Percentiles rank a stretch among this genome's conserved stretches.
phyloP scores from a whole-genome alignment of 257 asterid species.

The Solanum tarapatanum region DNA sequence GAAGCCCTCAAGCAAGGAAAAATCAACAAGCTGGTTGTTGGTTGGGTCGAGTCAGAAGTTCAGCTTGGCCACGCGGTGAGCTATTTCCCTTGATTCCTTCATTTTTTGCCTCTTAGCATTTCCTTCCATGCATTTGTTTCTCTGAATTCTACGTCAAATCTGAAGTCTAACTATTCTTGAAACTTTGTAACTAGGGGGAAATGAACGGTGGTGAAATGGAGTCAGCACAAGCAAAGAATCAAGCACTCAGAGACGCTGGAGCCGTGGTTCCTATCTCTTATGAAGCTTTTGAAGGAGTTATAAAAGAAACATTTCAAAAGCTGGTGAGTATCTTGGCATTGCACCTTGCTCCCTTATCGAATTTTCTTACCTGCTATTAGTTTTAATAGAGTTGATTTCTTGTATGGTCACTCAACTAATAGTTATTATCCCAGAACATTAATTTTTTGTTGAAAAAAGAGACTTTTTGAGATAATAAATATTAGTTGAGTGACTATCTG shows the following conservation, averaged over 20 bases:
- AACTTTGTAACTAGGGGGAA: too few species aligned
- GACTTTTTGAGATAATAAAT: background rate
- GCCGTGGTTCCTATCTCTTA: slow-evolving; percentile 92
- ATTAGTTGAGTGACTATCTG: background rate
- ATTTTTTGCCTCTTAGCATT: background rate
- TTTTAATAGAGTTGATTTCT: background rate
- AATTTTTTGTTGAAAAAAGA: background rate
- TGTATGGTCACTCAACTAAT: background rate
- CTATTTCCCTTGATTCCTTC: background rate
- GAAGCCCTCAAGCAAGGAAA: slow-evolving; percentile 95
- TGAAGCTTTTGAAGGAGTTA: slow-evolving; percentile 77
- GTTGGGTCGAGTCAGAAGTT: slow-evolving; percentile 99
- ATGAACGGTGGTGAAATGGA: slow-evolving; percentile 16
- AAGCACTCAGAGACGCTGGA: slow-evolving; percentile 88
- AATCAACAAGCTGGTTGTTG: slow-evolving; percentile 84
- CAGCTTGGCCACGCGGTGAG: slow-evolving; percentile 99
- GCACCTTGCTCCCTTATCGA: background rate
- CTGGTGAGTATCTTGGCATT: slow-evolving; percentile 29
- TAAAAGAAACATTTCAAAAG: slow-evolving; percentile 66
- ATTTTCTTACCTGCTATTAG: slow-evolving; percentile 2
- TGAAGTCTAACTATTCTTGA: too few species aligned
- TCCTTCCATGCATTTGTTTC: background rate
- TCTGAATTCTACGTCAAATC: too few species aligned
- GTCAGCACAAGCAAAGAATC: slow-evolving; percentile 96
- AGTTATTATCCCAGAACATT: too few species aligned